phyloP scores from a whole-genome alignment of 2,329 filamentous ascomycete genomes.

The Rhinocladiella mackenziei region DNA sequence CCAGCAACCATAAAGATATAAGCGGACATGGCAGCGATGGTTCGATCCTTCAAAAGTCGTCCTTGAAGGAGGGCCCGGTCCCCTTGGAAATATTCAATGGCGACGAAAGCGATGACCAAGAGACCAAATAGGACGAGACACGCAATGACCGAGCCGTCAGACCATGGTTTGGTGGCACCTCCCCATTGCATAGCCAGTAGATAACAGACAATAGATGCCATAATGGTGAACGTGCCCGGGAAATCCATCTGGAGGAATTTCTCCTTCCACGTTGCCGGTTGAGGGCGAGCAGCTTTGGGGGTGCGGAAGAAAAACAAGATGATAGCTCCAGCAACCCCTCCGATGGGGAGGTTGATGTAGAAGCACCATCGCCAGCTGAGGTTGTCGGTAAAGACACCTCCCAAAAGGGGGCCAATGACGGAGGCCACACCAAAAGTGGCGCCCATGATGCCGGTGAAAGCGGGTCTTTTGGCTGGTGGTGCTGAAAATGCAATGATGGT shows the following conservation, averaged over 20 bases:
- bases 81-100: constrained; percentile 36
- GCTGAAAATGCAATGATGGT: constrained; percentile 48
- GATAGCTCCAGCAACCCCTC: constrained; percentile 29
- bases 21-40: constrained; percentile 34
- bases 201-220: constrained; percentile 40
- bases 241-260: constrained; percentile 46
- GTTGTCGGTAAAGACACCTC: constrained; percentile 34
- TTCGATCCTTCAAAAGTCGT: constrained; percentile 39
- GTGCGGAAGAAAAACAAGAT: constrained; percentile 33
- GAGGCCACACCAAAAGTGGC: constrained; percentile 31
- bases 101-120: constrained; percentile 36
- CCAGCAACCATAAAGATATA: constrained; percentile 39
- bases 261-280: constrained; percentile 31
- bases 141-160: constrained; percentile 42
- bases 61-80: constrained; percentile 41
- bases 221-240: constrained; percentile 40
- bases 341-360: constrained; percentile 37
- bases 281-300: constrained; percentile 27
- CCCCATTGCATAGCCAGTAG: constrained; percentile 49
- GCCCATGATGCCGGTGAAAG: constrained; percentile 40
- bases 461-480: constrained; percentile 45
- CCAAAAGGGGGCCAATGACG: constrained; percentile 33
- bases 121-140: constrained; percentile 44
- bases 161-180: constrained; percentile 38
- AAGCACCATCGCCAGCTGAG: constrained; percentile 37